phyloP scores from a whole-genome alignment of 164 flowering plant genomes.

The Cinnamomum chago region DNA sequence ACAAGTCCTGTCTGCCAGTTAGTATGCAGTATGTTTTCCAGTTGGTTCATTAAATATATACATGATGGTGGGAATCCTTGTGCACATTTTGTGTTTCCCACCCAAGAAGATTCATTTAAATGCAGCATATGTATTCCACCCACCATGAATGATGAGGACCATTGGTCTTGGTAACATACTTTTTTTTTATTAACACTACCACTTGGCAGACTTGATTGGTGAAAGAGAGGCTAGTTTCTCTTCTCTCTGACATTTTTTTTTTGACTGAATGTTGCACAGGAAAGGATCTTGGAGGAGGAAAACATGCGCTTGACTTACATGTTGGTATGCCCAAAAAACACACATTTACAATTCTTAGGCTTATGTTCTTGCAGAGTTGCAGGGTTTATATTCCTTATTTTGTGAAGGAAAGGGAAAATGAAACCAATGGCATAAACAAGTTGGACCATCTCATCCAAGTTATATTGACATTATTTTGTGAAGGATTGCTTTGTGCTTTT shows the following conservation, averaged over 20 bases:
- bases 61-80: background rate
- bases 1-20: background rate
- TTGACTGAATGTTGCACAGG: conserved; percentile 8
- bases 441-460: background rate
- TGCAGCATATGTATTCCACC: background rate
- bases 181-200: background rate
- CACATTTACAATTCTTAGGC: background rate
- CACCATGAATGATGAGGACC: background rate
- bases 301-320: conserved; percentile 31
- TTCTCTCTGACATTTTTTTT: background rate
- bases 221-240: background rate
- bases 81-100: background rate
- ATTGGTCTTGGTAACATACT: background rate
- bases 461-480: background rate
- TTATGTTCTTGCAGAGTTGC: background rate
- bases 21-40: background rate
- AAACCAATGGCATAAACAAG: background rate
- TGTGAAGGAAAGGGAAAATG: background rate
- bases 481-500: background rate
- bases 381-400: background rate
- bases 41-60: background rate
- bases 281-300: conserved; percentile 51
- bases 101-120: background rate
- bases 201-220: background rate
- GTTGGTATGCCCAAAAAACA: conserved; percentile 33